Conservation (phyloP, 495 filamentous ascomycete species). For the Xylaria acuta region DNA sequence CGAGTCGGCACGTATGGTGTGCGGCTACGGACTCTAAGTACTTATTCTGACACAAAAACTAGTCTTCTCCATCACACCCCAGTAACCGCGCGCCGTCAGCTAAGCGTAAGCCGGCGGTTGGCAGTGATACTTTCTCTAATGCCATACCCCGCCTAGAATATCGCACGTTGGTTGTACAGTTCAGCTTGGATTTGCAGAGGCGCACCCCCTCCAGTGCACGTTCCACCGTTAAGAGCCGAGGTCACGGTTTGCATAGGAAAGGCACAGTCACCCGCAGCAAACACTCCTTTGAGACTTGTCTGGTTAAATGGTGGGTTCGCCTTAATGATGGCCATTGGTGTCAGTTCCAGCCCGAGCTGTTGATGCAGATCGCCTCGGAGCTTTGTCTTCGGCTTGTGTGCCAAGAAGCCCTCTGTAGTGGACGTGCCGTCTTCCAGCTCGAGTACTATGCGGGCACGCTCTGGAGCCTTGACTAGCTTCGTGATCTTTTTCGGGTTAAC, state of each 20-base stretch:
- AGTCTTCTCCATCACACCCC: no score
- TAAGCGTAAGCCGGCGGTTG: neutral
- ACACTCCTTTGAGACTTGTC: slow-evolving; percentile 15
- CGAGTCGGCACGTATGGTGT: neutral
- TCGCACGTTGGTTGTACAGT: slow-evolving; percentile 4
- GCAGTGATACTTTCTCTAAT: neutral
- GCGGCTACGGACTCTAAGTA: neutral
- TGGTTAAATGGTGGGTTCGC: neutral
- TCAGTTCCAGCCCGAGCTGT: slow-evolving; percentile 16
- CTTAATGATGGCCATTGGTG: neutral
- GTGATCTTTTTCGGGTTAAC: slow-evolving; percentile 12
- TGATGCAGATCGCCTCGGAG: neutral
- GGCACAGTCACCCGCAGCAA: slow-evolving; percentile 9
- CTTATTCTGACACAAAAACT: no score
- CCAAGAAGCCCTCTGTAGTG: slow-evolving; percentile 17
- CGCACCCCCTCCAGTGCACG: slow-evolving; percentile 12
- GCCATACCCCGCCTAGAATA: slow-evolving; percentile 4
- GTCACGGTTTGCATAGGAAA: slow-evolving; percentile 9
- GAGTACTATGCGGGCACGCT: neutral
- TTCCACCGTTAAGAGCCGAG: slow-evolving; percentile 4
- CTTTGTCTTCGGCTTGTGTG: slow-evolving; percentile 11
- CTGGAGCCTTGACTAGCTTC: neutral
- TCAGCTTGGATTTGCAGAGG: slow-evolving; percentile 14
- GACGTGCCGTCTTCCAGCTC: neutral
- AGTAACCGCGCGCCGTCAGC: no score